Evolutionary conservation across 768 basidiomycete genomes (phyloP).

Genomic region (Cytidiella melzeri): DNA sequence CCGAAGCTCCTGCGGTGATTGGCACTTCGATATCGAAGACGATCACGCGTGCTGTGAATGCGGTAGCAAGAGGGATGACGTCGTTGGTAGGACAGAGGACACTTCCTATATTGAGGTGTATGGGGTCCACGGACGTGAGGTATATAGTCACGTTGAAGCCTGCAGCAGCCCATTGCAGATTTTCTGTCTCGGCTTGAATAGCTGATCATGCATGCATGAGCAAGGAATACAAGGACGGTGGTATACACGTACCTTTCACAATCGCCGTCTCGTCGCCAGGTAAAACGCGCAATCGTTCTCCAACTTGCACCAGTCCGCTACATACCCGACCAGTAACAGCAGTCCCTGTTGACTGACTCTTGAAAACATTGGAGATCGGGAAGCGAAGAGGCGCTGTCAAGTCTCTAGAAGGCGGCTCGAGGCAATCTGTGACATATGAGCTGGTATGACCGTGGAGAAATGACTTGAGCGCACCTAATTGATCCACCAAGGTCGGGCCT

Average conservation of each 20-base stretch:
- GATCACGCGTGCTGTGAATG: slow-evolving; percentile 84
- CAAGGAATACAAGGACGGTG: neutral
- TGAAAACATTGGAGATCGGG: slow-evolving; percentile 94
- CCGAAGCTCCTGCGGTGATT: slow-evolving; percentile 81
- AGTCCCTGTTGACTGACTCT: slow-evolving; percentile 71
- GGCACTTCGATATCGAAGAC: slow-evolving; percentile 91
- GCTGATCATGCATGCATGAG: slow-evolving; percentile 36
- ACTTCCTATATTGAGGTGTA: slow-evolving; percentile 81
- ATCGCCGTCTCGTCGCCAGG: slow-evolving; percentile 89
- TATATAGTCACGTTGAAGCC: slow-evolving; percentile 87
- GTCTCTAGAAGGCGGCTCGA: slow-evolving; percentile 78
- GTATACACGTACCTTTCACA: slow-evolving; percentile 51
- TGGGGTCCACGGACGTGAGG: slow-evolving; percentile 77
- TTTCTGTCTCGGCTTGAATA: slow-evolving; percentile 78
- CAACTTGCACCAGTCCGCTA: slow-evolving; percentile 87
- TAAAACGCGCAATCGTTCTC: slow-evolving; percentile 78
- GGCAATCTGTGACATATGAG: slow-evolving; percentile 45
- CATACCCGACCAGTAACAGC: slow-evolving; percentile 81
- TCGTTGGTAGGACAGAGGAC: slow-evolving; percentile 77
- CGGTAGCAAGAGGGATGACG: slow-evolving; percentile 67
- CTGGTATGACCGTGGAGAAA: neutral
- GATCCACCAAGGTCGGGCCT: slow-evolving; percentile 79
- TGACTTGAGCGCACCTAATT: slow-evolving; percentile 57
- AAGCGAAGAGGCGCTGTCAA: slow-evolving; percentile 74
- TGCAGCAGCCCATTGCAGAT: slow-evolving; percentile 81